Base-by-base conservation (phyloP, 768 basidiomycete species). In the Lentinula lateritia region DNA sequence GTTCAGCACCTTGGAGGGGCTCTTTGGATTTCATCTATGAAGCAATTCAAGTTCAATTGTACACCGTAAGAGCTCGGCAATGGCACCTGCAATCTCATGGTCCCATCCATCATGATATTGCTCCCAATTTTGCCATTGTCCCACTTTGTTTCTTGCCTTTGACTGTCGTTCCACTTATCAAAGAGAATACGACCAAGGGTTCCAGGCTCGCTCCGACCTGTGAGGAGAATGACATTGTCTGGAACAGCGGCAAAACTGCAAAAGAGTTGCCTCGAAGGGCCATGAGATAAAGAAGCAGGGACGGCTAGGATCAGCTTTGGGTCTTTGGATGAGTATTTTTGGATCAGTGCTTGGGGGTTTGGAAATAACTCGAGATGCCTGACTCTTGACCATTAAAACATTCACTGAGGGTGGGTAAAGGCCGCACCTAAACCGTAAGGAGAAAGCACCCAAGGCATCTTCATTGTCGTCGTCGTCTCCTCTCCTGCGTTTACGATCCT, bases 281-380 rank as follows among this genome's bases (percentile, higher is more conserved):
- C 96, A 67, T 98, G 91, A 0, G 94, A 95, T 52, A 99, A 80
- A 3, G 93, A 93, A 1, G 93, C 88, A 1, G 97, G 97, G 32
- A 96, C 90, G 0, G 95, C 93, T 15, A 99, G 81, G 63, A 99
- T 92, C 56, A 98, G 82, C 70, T 98, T 98, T 0, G 97, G 94
- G 61, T 92, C 86, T 65, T 89, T 88, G 2, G 91, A 89, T 0
- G 93, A 92, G 68, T 95, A 91, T 9, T 85, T 87, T 63, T 92
- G 85, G 50, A 90, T 76, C 56, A 98, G 80, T 7, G 90, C 83
- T 66, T 89, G 88, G 8, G 93, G 88, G 63, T 86, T 91, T 4
- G 88, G 79, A 75, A 95, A 98, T 72, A 96, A 93, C 69, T 95
- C 92, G n/a, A 99, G 78, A 71, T 94, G 85, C 67, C 96, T 98